Conservation (phyloP, 441 rosid genomes). For the Manihot esculenta region DNA sequence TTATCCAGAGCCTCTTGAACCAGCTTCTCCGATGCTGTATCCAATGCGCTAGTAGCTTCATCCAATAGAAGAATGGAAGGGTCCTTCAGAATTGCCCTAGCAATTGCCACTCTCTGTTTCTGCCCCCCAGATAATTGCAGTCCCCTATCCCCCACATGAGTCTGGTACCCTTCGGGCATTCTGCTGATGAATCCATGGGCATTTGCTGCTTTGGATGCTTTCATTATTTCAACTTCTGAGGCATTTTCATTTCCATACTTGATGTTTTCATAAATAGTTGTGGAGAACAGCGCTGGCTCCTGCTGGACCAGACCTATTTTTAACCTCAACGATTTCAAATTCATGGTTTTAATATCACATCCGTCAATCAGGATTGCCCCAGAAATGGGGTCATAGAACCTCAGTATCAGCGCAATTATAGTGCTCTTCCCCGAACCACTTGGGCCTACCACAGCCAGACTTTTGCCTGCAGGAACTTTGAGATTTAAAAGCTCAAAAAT, state of each 20-base stretch:
- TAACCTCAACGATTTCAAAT: constrained; percentile 62
- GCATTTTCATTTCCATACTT: constrained; percentile 65
- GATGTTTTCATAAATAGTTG: constrained; percentile 69
- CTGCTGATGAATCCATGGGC: constrained; percentile 73
- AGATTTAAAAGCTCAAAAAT: constrained; percentile 54
- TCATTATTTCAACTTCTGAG: constrained; percentile 63
- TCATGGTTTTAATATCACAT: constrained; percentile 46
- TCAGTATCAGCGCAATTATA: constrained; percentile 56
- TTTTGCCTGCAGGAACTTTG: constrained; percentile 50
- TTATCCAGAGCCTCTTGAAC: constrained; percentile 72
- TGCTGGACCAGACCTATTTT: constrained; percentile 74
- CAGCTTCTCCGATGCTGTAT: constrained; percentile 57
- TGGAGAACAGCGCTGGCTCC: constrained; percentile 79
- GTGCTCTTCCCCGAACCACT: constrained; percentile 93
- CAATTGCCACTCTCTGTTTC: constrained; percentile 74
- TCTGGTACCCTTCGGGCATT: constrained; percentile 71
- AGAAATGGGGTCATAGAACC: constrained; percentile 63
- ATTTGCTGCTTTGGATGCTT: constrained; percentile 70
- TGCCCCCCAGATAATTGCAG: constrained; percentile 73
- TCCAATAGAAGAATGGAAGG: constrained; percentile 75
- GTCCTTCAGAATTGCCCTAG: constrained; percentile 67
- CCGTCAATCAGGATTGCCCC: constrained; percentile 69
- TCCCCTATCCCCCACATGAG: constrained; percentile 71
- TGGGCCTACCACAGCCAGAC: constrained; percentile 71
- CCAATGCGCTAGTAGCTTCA: constrained; percentile 83